Evolutionary conservation across 176 grass and related monocot species (phyloP), one percentile per base, ranked within the genome.

Genomic region (Oryza glumipatula): DNA sequence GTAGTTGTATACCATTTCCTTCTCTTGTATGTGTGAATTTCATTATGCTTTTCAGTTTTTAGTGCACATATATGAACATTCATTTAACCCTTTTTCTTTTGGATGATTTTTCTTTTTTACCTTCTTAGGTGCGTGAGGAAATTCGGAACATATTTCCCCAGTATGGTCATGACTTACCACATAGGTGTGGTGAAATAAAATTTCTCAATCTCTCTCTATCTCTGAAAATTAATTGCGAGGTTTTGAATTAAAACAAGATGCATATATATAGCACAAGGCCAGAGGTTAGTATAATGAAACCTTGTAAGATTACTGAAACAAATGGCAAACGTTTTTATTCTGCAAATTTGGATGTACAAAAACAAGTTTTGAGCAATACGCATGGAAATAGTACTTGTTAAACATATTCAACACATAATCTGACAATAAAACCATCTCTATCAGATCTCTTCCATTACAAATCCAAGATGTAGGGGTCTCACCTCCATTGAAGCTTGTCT

Each of bases 121-220:
- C 47, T 12, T 9, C 60, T 46, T 80, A 87, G 80, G 81, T 91
- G 23, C 80, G 81, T 21, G 80, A 91, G 49, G 84, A 84, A 87
- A 76, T 91, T 11, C 78, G 77, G 36, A 76, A 54, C n/a, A 71
- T 84, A 8, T 76, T 81, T 81, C 26, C 72, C 38, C 81, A 84
- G 54, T 22, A 76, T 0, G 13, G 36, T 65, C 17, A 56, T 56
- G 52, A 75, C 19, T 36, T 84, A 74, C 30, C 64, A 65, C 17
- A 43, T 7, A 83, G 85, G 84, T 91, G 86, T 65, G 3, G 19
- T 72, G 23, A 0, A 58, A 56, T 44, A 21, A 21, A 9, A 0
- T 58, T 45, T 56, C 11, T 24, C 32, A 67, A 52, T 56, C 67
- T 67, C 35, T 22, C 9, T 38, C 4, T 41, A 52, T 15, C 49